These are phyloP conservation scores for Tillandsia leiboldiana DNA, from an alignment of 176 grass and related monocot genomes.

Conservation along the genomic window DNA sequence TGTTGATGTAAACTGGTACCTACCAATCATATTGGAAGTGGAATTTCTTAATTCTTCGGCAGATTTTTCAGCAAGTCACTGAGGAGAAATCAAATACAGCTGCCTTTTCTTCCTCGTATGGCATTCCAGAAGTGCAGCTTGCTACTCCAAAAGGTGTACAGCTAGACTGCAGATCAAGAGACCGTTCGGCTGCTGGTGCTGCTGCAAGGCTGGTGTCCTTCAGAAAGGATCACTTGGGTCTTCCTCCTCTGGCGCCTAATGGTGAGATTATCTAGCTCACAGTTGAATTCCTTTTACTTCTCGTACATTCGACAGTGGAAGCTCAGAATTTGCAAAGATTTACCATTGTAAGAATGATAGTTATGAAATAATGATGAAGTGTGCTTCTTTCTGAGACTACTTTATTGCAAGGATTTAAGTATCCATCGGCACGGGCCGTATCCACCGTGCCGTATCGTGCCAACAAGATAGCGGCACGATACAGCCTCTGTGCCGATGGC, in stretches of 20 bases:
- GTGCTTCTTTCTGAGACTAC: too few relatives aligned
- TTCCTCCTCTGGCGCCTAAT: constrained; percentile 53
- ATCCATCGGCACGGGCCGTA: too few relatives aligned
- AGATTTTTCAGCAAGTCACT: constrained; percentile 87
- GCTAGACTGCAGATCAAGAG: constrained; percentile 30
- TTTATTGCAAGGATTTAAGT: too few relatives aligned
- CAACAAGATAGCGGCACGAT: too few relatives aligned
- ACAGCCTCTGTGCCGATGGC: too few relatives aligned
- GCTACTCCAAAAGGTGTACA: constrained; percentile 14
- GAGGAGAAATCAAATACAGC: constrained; percentile 55
- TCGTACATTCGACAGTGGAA: constrained; percentile 1
- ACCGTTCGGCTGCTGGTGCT: constrained; percentile 36
- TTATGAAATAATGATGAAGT: too few relatives aligned
- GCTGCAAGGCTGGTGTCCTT: constrained; percentile 39
- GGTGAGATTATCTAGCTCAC: constrained; percentile 33
- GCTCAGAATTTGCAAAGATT: neutral
- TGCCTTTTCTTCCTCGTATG: constrained; percentile 30
- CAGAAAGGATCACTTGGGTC: constrained; percentile 40
- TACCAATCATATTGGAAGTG: constrained; percentile 4
- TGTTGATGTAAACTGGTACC: neutral
- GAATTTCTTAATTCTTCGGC: constrained; percentile 40
- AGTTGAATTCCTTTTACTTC: constrained; percentile 13
- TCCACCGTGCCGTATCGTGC: too few relatives aligned
- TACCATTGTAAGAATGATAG: neutral
- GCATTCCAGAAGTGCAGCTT: constrained; percentile 1